phyloP scores from a whole-genome alignment of 345 rosid species.

The Corchorus capsularis region DNA sequence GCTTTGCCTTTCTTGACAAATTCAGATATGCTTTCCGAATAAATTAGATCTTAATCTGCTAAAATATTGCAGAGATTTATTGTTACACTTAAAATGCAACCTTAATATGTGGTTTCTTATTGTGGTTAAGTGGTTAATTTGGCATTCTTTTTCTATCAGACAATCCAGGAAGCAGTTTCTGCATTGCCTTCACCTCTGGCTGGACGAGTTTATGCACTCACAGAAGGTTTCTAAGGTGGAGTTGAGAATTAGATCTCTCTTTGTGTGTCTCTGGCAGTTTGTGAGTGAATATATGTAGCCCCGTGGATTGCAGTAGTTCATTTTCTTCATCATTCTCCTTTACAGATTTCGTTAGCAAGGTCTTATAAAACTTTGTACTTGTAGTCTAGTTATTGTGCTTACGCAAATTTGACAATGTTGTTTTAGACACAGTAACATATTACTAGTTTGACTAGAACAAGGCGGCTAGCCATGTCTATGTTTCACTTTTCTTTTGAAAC shows the following conservation, averaged over 20 bases:
- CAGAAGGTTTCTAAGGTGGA: slow-evolving; percentile 63
- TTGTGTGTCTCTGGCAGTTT: not conserved
- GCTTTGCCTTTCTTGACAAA: not conserved
- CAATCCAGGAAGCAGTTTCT: slow-evolving; percentile 68
- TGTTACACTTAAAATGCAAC: not conserved
- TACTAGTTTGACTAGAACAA: too few relatives aligned
- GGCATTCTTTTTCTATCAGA: slow-evolving; percentile 42
- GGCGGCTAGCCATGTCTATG: too few relatives aligned
- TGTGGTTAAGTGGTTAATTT: slow-evolving; percentile 12
- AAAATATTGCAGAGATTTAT: not conserved
- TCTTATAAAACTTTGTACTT: not conserved
- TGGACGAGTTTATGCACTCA: slow-evolving; percentile 77
- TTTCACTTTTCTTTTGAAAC: not conserved
- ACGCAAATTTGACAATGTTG: not conserved
- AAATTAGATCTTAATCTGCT: not conserved
- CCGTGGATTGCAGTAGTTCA: not conserved
- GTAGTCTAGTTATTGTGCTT: not conserved
- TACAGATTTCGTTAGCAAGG: not conserved
- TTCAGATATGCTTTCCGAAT: not conserved
- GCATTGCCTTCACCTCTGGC: slow-evolving; percentile 60
- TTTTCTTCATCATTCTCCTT: not conserved
- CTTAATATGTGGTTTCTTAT: not conserved
- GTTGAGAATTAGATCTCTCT: slow-evolving; percentile 7
- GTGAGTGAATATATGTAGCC: not conserved
- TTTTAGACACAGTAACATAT: too few relatives aligned